These are phyloP conservation scores for Aspergillus sp. DNA, from an alignment of 2,329 filamentous ascomycete species.

Conservation along the genomic window DNA sequence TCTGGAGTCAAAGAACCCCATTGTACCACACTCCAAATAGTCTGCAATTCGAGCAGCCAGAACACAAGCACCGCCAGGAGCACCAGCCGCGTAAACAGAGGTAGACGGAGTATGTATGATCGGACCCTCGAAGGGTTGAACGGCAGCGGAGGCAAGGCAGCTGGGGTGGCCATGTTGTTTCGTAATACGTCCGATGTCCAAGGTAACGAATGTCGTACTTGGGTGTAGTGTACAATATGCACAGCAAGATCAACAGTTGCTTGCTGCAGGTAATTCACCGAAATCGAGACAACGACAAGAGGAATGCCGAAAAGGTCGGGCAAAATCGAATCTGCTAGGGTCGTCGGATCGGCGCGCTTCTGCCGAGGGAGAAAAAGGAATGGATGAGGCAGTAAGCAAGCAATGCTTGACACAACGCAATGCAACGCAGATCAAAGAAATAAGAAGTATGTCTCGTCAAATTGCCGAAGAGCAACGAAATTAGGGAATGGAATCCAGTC, in stretches of 20 bases:
- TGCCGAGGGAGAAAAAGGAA: slow-evolving; percentile 45
- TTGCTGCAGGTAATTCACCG: not conserved
- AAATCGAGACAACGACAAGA: not conserved
- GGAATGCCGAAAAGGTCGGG: not conserved
- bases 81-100: slow-evolving; percentile 77
- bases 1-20: slow-evolving; percentile 80
- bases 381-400: slow-evolving; percentile 52
- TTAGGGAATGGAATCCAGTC: not conserved
- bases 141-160: slow-evolving; percentile 52
- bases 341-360: not conserved
- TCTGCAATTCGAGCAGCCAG: slow-evolving; percentile 69
- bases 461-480: not conserved
- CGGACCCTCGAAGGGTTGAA: slow-evolving; percentile 74
- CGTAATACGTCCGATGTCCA: not conserved
- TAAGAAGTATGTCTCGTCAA: not conserved
- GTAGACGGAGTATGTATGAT: slow-evolving; percentile 80
- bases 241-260: not conserved
- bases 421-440: not conserved
- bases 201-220: not conserved
- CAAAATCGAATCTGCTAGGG: not conserved
- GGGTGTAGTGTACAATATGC: not conserved
- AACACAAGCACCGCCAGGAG: slow-evolving; percentile 65
- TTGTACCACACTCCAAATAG: slow-evolving; percentile 68
- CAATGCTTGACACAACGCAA: not conserved
- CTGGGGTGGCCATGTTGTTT: slow-evolving; percentile 44